Conservation (phyloP, 306 rosid genomes). For the Lathyrus sativus region DNA sequence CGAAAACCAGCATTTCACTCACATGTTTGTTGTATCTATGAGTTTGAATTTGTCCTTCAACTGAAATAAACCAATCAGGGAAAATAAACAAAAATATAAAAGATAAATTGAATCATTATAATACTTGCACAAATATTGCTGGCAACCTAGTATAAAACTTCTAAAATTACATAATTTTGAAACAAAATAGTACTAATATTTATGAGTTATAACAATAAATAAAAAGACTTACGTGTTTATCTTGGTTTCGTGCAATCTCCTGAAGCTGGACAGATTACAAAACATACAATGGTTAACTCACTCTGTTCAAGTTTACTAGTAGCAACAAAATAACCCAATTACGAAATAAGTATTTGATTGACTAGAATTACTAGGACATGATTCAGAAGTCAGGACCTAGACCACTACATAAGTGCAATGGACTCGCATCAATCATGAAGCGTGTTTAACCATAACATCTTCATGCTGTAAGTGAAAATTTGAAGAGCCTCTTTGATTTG, state of each 20-base stretch:
- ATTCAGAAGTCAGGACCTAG: conserved; percentile 25
- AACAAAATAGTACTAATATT: conserved; percentile 17
- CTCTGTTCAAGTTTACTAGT: conserved; percentile 27
- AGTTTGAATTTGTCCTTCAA: conserved; percentile 58
- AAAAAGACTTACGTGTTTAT: conserved; percentile 49
- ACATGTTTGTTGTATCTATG: conserved; percentile 63
- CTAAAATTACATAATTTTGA: conserved; percentile 6
- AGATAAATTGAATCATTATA: not conserved
- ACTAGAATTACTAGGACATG: conserved; percentile 23
- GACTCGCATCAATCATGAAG: conserved; percentile 22
- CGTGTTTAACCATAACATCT: not conserved
- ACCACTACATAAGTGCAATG: conserved; percentile 3
- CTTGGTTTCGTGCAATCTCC: conserved; percentile 55
- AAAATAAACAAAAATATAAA: conserved; percentile 31
- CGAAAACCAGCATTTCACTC: conserved; percentile 44
- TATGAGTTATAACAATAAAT: not conserved
- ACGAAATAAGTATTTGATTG: conserved; percentile 30
- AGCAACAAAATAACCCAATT: conserved; percentile 28
- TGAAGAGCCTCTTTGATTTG: not conserved
- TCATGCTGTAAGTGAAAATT: not conserved
- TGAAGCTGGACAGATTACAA: conserved; percentile 57
- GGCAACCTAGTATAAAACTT: conserved; percentile 19
- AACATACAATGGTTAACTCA: conserved; percentile 24
- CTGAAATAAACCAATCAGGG: conserved; percentile 45
- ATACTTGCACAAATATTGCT: conserved; percentile 15